Conservation (phyloP, 2,329 filamentous ascomycete genomes). For the Talaromyces amestolkiae region DNA sequence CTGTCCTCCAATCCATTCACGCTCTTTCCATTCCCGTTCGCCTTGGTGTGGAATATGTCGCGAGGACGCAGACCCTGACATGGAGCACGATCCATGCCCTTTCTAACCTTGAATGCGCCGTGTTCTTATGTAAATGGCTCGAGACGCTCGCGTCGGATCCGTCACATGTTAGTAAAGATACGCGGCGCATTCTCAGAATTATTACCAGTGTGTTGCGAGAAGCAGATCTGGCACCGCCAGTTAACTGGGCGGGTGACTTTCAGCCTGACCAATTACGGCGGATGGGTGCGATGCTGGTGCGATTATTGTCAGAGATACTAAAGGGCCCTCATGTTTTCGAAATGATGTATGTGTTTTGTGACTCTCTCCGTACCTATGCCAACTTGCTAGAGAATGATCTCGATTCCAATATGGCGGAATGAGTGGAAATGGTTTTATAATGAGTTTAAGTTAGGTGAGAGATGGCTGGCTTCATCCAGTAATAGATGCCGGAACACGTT, state of each 20-base stretch:
- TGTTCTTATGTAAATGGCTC: conserved; percentile 47
- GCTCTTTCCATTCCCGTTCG: conserved; percentile 27
- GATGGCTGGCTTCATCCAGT: neutral
- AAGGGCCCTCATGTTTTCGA: conserved; percentile 14
- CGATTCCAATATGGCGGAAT: conserved; percentile 14
- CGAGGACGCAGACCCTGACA: conserved; percentile 37
- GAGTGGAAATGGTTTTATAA: neutral
- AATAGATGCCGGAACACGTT: no score
- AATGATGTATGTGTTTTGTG: conserved; percentile 17
- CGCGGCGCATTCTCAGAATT: conserved; percentile 11
- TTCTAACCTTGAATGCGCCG: conserved; percentile 37
- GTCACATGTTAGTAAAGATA: conserved; percentile 12
- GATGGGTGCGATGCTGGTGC: conserved; percentile 17
- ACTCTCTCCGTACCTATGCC: conserved; percentile 16
- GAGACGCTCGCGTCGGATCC: conserved; percentile 12
- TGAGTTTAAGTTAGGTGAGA: neutral
- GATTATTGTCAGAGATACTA: conserved; percentile 14
- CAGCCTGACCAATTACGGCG: conserved; percentile 14
- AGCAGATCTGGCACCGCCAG: conserved; percentile 13
- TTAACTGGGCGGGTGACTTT: conserved; percentile 6
- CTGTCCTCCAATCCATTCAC: conserved; percentile 26
- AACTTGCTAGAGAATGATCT: conserved; percentile 18
- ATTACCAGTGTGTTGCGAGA: conserved; percentile 15
- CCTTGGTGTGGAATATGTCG: conserved; percentile 38
- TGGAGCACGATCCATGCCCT: conserved; percentile 40